Evolutionary conservation across 108 stramenopile genomes (phyloP).

Genomic region (Halocafeteria seosinensis): DNA sequence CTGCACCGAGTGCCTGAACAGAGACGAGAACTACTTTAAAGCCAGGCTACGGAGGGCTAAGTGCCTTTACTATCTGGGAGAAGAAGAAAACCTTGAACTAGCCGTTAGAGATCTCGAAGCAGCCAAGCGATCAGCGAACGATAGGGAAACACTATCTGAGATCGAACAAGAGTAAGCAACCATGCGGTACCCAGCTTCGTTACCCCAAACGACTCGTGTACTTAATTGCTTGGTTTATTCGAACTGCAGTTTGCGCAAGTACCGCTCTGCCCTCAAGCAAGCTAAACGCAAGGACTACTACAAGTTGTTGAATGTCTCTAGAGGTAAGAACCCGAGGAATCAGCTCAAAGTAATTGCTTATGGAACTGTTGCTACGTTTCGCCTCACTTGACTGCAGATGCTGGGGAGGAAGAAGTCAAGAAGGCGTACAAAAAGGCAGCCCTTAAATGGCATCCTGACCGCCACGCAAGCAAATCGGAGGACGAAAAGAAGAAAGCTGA

Average conservation of each 20-base stretch:
- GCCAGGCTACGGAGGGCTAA: not conserved
- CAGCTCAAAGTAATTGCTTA: no score
- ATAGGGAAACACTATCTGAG: not conserved
- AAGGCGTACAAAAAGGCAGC: slow-evolving; percentile 21
- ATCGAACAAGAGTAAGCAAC: not conserved
- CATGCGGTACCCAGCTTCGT: not conserved
- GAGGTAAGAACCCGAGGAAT: slow-evolving; percentile 34
- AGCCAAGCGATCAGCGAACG: not conserved
- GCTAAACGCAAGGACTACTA: slow-evolving; percentile 36
- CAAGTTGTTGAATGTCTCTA: slow-evolving; percentile 48
- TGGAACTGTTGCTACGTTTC: no score
- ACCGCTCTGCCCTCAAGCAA: slow-evolving; percentile 5
- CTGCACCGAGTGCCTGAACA: not conserved
- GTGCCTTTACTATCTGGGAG: not conserved
- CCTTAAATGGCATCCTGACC: slow-evolving; percentile 22
- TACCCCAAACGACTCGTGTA: no score
- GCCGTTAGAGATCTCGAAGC: not conserved
- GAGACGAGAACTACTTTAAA: not conserved
- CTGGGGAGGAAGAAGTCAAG: slow-evolving; percentile 20
- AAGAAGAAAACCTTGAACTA: not conserved
- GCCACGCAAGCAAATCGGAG: slow-evolving; percentile 9
- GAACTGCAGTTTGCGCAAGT: no score
- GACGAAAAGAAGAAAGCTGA: slow-evolving; percentile 21
- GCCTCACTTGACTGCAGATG: not conserved
- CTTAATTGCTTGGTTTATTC: no score